phyloP scores from a whole-genome alignment of 495 filamentous ascomycete genomes.

The Daldinia vernicosa region DNA sequence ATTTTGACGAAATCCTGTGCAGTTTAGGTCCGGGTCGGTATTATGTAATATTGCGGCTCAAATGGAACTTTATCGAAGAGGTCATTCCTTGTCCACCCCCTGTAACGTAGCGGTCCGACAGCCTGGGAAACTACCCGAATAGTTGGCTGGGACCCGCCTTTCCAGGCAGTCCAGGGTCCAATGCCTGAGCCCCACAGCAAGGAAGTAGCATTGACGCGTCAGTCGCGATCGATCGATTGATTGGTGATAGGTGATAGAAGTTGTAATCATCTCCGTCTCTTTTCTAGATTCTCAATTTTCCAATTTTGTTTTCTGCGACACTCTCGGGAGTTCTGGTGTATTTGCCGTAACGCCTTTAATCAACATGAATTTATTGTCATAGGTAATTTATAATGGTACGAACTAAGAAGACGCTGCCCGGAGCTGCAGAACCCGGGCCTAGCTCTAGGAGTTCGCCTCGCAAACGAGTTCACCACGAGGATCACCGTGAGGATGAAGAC shows the following conservation, averaged over 20 bases:
- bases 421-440: constrained; percentile 30
- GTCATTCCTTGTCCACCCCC: background rate
- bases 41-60: constrained; percentile 21
- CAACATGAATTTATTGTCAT: background rate
- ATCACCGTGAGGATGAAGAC: constrained; percentile 19
- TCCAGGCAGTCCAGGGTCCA: background rate
- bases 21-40: background rate
- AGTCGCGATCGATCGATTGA: background rate
- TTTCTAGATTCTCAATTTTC: background rate
- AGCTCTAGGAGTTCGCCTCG: constrained; percentile 31
- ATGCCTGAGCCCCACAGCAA: background rate
- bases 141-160: background rate
- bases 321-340: background rate
- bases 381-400: constrained; percentile 42
- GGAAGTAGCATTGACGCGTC: background rate
- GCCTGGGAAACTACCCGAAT: background rate
- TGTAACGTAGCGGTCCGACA: constrained; percentile 7
- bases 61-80: background rate
- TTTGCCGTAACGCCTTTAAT: background rate
- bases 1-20: background rate
- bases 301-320: background rate
- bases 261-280: background rate
- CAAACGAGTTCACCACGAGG: constrained; percentile 34
- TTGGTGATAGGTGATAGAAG: background rate
- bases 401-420: constrained; percentile 37